Evolutionary conservation across 768 basidiomycete species (phyloP), one percentile per base, ranked within the genome.

Genomic region (Collybia sordida): DNA sequence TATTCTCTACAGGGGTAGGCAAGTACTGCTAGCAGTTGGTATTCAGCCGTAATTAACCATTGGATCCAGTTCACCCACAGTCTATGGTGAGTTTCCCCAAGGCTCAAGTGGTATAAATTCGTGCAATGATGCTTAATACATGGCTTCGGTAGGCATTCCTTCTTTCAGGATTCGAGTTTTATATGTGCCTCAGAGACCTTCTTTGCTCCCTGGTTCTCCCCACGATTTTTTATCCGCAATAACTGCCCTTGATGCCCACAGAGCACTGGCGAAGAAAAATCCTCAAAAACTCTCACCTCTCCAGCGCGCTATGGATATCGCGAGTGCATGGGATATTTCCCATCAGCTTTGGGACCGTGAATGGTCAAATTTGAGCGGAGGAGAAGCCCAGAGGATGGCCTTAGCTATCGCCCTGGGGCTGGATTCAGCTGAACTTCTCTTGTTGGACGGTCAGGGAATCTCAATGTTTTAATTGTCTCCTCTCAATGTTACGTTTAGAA

Each of bases 141-240:
- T 31, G 31, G 3, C 9, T 11, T 6, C 14, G 11, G 8, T 59
- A 88, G 91, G 88, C 11, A 80, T 93, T 19, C 90, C 93, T 2
- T 62, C 64, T 15, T 96, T 85, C 68, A 82, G 93, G 44, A 92
- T 86, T 0, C 79, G 77, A 47, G 83, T 96, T 2, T 79, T 86
- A 51, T 96, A 96, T 64, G 85, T 95, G 21, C 93, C 93, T 1
- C 93, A 96, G 66, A 75, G 93, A 35, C 87, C 93, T 0, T 88
- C 92, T 1, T 73, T 95, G n/a, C 80, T 96, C 18, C 81, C 91
- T 1, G 88, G 87, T 3, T 86, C 88, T 2, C 93, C 93, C 0
- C 73, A 77, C 19, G 83, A 86, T 51, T 90, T 95, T 57, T 68
- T 94, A 49, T 61, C 66, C 3, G 71, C 78, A 0, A 69, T 93